phyloP scores from a whole-genome alignment of 2,329 filamentous ascomycete genomes.

The Ophiostoma fasciatum region DNA sequence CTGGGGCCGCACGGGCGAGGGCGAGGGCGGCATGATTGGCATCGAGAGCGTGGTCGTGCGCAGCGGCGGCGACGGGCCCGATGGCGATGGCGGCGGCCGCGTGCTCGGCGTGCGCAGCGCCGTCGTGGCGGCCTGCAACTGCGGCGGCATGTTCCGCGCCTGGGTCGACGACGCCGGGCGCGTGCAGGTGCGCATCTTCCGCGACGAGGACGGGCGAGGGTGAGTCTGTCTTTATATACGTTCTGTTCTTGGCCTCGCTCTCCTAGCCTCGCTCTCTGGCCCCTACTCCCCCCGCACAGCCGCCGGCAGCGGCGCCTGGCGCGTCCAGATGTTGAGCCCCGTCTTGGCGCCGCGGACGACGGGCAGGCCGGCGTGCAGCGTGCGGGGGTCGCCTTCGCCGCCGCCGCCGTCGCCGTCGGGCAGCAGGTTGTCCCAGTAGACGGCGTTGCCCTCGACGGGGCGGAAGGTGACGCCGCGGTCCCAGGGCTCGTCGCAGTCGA shows the following conservation, averaged over 20 bases:
- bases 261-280: too few relatives aligned
- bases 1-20: slow-evolving; percentile 62
- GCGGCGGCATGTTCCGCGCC: slow-evolving; percentile 74
- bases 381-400: slow-evolving; percentile 27
- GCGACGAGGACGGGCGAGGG: slow-evolving; percentile 11
- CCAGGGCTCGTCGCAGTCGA: slow-evolving; percentile 34
- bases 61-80: too few relatives aligned
- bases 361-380: slow-evolving; percentile 31
- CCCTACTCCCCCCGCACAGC: slow-evolving; percentile 19
- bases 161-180: slow-evolving; percentile 52
- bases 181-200: slow-evolving; percentile 43
- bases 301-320: slow-evolving; percentile 24
- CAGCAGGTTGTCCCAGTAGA: slow-evolving; percentile 33
- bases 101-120: slow-evolving; percentile 28
- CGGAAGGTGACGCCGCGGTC: slow-evolving; percentile 32
- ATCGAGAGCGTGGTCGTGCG: slow-evolving; percentile 45
- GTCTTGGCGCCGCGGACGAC: slow-evolving; percentile 31
- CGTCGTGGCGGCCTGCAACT: slow-evolving; percentile 69
- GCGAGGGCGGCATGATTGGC: slow-evolving; percentile 74
- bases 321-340: slow-evolving; percentile 38
- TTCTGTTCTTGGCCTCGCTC: too few relatives aligned
- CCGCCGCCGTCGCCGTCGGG: slow-evolving; percentile 24
- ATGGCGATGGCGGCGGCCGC: too few relatives aligned
- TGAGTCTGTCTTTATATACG: too few relatives aligned
- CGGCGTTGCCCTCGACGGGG: slow-evolving; percentile 30